These are phyloP conservation scores for Helianthus tuberosus DNA, from an alignment of 129 eudicot species.

Conservation along the genomic window DNA sequence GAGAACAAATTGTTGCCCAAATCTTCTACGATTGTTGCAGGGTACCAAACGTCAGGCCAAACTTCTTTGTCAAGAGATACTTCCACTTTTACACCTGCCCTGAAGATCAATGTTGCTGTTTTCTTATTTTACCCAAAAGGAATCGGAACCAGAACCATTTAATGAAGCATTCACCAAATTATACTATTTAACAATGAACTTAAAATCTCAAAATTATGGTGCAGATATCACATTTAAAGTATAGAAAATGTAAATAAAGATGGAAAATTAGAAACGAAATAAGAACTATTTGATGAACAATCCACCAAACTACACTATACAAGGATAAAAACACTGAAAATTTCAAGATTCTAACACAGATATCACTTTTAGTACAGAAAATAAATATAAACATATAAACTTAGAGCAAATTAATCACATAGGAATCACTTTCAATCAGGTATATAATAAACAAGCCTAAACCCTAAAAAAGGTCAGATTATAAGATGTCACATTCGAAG, in stretches of 20 bases:
- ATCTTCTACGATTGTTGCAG: conserved; percentile 51
- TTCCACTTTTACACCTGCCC: conserved; percentile 61
- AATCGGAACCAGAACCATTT: conserved; percentile 33
- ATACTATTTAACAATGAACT: neutral
- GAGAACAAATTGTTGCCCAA: conserved; percentile 33
- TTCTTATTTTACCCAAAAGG: conserved; percentile 42
- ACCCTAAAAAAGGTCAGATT: neutral
- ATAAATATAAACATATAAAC: too few species aligned
- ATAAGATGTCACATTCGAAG: conserved; percentile 6
- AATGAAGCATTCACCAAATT: conserved; percentile 16
- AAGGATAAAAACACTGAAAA: neutral
- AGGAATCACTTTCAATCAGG: too few species aligned
- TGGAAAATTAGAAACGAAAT: neutral
- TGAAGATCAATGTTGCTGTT: conserved; percentile 54
- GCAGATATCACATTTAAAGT: conserved; percentile 17
- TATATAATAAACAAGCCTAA: too few species aligned
- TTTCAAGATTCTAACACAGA: too few species aligned
- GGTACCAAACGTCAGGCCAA: conserved; percentile 58
- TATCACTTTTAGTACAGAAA: too few species aligned
- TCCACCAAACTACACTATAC: neutral
- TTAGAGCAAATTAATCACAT: too few species aligned
- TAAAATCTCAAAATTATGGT: neutral
- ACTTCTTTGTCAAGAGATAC: conserved; percentile 45
- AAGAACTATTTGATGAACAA: conserved; percentile 31
- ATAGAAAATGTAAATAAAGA: conserved; percentile 11